phyloP scores from a whole-genome alignment of 2,329 filamentous ascomycete species.

The Aspergillus sp. region DNA sequence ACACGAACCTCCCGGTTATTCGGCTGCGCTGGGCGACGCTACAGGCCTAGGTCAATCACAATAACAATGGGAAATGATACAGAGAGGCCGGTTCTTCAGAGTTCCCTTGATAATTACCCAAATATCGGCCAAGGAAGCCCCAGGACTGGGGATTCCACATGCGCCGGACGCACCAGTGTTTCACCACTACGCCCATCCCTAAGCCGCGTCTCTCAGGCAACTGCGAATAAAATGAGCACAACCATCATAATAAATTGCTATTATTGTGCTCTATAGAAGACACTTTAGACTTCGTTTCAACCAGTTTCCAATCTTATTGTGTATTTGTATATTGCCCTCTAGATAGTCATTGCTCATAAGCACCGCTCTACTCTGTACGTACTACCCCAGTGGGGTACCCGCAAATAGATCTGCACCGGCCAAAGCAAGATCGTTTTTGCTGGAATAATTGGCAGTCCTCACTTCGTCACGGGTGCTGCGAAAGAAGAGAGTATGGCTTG shows the following conservation, averaged over 20 bases:
- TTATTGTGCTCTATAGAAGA: constrained; percentile 4
- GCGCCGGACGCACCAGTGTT: constrained; percentile 24
- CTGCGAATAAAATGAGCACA: constrained; percentile 1
- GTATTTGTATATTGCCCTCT: constrained; percentile 3
- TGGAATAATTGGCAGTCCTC: neutral
- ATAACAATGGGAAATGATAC: constrained; percentile 1
- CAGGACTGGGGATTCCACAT: constrained; percentile 15
- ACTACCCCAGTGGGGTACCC: neutral
- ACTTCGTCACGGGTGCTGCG: neutral
- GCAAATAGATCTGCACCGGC: neutral
- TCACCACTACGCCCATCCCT: constrained; percentile 15
- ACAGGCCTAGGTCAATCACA: neutral
- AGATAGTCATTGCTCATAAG: neutral
- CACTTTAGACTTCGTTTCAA: neutral
- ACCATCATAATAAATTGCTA: neutral
- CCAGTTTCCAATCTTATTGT: neutral
- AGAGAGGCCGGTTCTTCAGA: neutral
- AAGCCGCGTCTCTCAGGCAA: constrained; percentile 21
- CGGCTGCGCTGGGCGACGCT: constrained; percentile 3
- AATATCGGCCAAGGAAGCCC: constrained; percentile 2
- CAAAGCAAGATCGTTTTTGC: neutral
- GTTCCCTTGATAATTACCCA: neutral
- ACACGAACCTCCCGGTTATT: constrained; percentile 1
- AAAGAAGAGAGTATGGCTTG: neutral
- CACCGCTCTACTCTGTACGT: neutral